These are phyloP conservation scores for Fraxinus platypoda DNA, from an alignment of 305 asterid species.

Conservation along the genomic window DNA sequence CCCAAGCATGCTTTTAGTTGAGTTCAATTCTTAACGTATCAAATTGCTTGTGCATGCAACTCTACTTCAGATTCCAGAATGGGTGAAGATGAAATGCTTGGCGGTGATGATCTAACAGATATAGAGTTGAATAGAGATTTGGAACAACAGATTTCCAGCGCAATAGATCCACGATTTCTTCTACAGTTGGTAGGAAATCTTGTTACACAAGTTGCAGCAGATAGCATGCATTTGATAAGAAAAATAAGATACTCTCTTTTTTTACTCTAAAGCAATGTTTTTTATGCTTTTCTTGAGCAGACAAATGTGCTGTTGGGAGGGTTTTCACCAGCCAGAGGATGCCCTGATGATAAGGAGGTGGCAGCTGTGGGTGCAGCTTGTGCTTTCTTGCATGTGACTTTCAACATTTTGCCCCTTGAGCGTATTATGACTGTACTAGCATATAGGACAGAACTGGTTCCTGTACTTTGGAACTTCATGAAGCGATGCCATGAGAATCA, in stretches of 20 bases:
- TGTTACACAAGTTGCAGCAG: conserved; percentile 9
- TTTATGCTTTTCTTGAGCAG: conserved; percentile 41
- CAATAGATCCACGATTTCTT: conserved; percentile 77
- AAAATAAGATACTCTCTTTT: conserved; percentile 20
- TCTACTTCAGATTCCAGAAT: conserved; percentile 45
- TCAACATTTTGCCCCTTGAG: conserved; percentile 81
- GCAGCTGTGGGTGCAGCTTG: conserved; percentile 88
- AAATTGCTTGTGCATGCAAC: conserved; percentile 12
- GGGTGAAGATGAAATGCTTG: conserved; percentile 77
- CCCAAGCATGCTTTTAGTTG: background rate
- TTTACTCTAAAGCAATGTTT: conserved; percentile 13
- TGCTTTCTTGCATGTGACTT: conserved; percentile 72
- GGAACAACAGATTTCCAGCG: conserved; percentile 70
- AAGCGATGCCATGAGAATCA: conserved; percentile 77
- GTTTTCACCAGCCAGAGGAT: conserved; percentile 41
- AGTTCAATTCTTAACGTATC: conserved; percentile 1
- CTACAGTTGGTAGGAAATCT: conserved; percentile 64
- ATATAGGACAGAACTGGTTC: conserved; percentile 86
- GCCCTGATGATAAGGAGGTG: conserved; percentile 52
- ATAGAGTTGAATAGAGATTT: conserved; percentile 59
- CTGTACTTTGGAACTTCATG: conserved; percentile 83
- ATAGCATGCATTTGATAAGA: conserved; percentile 13
- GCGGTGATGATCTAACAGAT: conserved; percentile 49
- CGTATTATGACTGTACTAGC: conserved; percentile 89
- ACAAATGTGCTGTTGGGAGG: conserved; percentile 73